Conservation (phyloP, 495 filamentous ascomycete species). For the Hypoxylon perforatum region DNA sequence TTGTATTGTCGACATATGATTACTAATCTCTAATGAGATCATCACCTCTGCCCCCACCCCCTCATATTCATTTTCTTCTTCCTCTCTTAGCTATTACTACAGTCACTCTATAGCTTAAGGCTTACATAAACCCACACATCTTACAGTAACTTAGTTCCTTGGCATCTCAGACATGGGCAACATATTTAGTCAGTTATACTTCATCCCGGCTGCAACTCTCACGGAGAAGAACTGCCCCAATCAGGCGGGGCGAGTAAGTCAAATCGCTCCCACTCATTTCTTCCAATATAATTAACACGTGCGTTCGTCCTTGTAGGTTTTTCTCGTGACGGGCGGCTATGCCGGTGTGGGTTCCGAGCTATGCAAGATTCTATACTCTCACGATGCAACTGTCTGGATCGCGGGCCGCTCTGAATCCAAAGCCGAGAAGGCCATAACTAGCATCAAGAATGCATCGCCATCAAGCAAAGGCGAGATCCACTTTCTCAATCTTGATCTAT, state of each 20-base stretch:
- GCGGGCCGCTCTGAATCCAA: conserved; percentile 53
- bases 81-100: too few species aligned
- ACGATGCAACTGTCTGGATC: conserved; percentile 61
- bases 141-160: too few species aligned
- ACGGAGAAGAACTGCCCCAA: conserved; percentile 36
- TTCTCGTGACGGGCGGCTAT: conserved; percentile 60
- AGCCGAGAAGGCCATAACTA: conserved; percentile 22
- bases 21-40: too few species aligned
- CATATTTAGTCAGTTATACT: conserved; percentile 21
- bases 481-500: conserved; percentile 59
- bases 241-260: conserved; percentile 28
- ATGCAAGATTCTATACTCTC: conserved; percentile 52
- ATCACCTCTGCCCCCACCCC: too few species aligned
- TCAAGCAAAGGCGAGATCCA: conserved; percentile 49
- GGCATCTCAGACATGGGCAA: too few species aligned
- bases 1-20: too few species aligned
- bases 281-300: neutral
- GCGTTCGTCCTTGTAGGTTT: conserved; percentile 34
- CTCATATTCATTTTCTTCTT: too few species aligned
- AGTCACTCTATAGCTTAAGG: too few species aligned
- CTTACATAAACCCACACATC: too few species aligned
- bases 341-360: conserved; percentile 59
- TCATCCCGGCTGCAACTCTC: conserved; percentile 23
- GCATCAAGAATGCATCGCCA: conserved; percentile 16
- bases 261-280: neutral